Conservation (phyloP, 129 eudicot genomes). For the Arctium lappa region DNA sequence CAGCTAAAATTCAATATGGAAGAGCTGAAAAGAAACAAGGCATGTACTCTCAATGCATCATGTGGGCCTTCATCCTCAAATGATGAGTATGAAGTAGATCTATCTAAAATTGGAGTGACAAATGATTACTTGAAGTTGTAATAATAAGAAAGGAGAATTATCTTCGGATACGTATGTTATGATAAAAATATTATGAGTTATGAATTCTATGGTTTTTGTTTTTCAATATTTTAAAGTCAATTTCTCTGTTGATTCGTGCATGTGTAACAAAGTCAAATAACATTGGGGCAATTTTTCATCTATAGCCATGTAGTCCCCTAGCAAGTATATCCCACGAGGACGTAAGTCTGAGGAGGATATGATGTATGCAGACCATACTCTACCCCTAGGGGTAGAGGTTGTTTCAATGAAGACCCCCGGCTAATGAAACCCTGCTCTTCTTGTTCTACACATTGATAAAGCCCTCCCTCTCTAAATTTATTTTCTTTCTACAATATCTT, state of each 20-base stretch:
- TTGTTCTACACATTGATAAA: too few species aligned
- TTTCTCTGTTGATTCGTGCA: neutral
- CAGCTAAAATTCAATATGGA: neutral
- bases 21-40: neutral
- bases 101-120: constrained; percentile 8
- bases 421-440: too few species aligned
- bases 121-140: constrained; percentile 14
- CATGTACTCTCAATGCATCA: neutral
- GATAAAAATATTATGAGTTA: neutral
- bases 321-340: too few species aligned
- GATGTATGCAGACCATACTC: too few species aligned
- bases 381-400: too few species aligned
- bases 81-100: neutral
- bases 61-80: neutral
- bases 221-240: neutral
- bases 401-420: too few species aligned
- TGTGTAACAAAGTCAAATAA: neutral
- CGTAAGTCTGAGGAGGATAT: too few species aligned
- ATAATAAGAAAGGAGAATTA: neutral
- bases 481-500: too few species aligned
- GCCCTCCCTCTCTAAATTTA: too few species aligned
- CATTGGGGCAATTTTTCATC: neutral
- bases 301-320: too few species aligned
- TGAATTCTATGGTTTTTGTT: neutral
- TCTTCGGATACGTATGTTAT: neutral